A percentile compares a stretch with the other conserved stretches of the same genome.
Conservation (phyloP, 2,329 filamentous ascomycete species). For the Ceratocystis diversiconidia region DNA sequence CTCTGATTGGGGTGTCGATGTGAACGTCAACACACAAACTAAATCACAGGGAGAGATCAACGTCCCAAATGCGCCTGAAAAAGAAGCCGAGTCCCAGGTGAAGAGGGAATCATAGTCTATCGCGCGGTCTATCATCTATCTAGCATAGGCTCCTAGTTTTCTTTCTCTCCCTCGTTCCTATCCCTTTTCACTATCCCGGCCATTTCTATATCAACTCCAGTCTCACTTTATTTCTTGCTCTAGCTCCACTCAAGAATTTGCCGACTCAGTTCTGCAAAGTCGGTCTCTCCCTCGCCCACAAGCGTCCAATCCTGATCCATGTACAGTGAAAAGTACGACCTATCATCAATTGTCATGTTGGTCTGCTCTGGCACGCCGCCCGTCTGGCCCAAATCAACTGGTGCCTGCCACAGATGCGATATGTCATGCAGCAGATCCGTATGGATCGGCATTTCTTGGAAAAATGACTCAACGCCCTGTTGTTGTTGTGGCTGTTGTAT, state of each 20-base stretch:
- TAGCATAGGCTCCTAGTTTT: neutral
- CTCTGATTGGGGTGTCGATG: slow-evolving; percentile 30
- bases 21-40: neutral
- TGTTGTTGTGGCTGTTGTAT: slow-evolving; percentile 9
- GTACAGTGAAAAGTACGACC: slow-evolving; percentile 16
- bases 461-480: slow-evolving; percentile 8
- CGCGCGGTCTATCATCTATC: neutral
- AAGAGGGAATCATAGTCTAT: neutral
- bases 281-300: slow-evolving; percentile 15
- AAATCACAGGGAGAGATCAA: neutral
- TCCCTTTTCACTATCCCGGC: neutral
- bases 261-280: slow-evolving; percentile 16
- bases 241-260: slow-evolving; percentile 18
- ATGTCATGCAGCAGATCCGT: slow-evolving; percentile 17
- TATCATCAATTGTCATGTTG: slow-evolving; percentile 15
- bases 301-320: slow-evolving; percentile 18
- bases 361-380: slow-evolving; percentile 9
- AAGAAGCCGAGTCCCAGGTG: slow-evolving; percentile 5
- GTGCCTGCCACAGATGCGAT: slow-evolving; percentile 16
- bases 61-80: neutral
- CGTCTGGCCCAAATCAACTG: slow-evolving; percentile 10
- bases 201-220: neutral
- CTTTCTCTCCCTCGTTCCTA: neutral
- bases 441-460: slow-evolving; percentile 16
- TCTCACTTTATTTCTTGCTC: neutral